Evolutionary conservation across 73 alveolate species (phyloP), one percentile per base, ranked within the genome.

Genomic region (Blepharisma japonicum): DNA sequence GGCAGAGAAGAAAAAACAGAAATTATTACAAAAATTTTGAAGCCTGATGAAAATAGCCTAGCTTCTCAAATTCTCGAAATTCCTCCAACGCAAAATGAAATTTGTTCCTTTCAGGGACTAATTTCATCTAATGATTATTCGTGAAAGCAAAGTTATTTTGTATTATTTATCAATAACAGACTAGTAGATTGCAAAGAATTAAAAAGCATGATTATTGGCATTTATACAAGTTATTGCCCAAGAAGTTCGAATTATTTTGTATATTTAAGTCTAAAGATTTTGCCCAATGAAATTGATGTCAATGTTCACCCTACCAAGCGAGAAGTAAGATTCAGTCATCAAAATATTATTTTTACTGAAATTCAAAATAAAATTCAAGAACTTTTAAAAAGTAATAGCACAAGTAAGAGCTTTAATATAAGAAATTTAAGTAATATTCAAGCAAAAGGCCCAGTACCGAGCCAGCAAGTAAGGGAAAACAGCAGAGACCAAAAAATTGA

Each of bases 291-390:
- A 9, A 54, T 93, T 14, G 98, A 93, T 81, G 96, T 93, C 7
- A 93, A 93, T 77, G 96, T 93, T 53, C 97, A 93, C 77, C 98
- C 98, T 6, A 88, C 93, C 20, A 93, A 93, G 85, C 92, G 82
- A 50, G 82, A 81, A 20, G 97, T 93, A 7, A 86, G 79, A 18
- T 93, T 93, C 68, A 70, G 86, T 67, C 55, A 91, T 71, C 92
- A 93, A 56, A 87, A 68, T 18, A 93, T 86, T 20, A 77, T 92
- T 14, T 56, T 86, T 18, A 78, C 87, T 25, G 91, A 80, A 51
- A 71, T 90, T 14, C 53, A 77, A 25, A 85, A 72, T 61, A 47
- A 56, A 49, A 54, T 88, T 6, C 80, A 67, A 45, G 87, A 80
- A 11, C 20, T 11, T 49, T 66, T 81, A 47, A 54, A 56, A 32